phyloP scores from a whole-genome alignment of 23 red algal genomes.

The Pyropia haitanensis region DNA sequence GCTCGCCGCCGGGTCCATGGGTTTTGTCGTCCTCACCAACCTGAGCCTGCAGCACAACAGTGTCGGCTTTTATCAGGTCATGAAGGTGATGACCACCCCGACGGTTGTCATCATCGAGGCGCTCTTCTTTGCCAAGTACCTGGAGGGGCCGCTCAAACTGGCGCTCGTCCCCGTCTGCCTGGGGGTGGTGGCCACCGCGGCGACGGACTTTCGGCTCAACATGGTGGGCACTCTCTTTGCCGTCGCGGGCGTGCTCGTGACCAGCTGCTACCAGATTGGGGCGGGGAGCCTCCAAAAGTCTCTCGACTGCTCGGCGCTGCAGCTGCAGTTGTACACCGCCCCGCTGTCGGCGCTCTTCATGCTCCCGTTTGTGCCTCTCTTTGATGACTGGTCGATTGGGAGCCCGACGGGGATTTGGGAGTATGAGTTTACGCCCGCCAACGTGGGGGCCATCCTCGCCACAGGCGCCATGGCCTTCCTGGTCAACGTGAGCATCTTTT shows the following conservation, averaged over 20 bases:
- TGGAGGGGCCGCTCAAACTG: constrained; percentile 60
- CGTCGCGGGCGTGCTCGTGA: constrained; percentile 75
- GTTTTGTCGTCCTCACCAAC: constrained; percentile 96
- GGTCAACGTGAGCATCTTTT: constrained; percentile 89
- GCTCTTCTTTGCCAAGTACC: constrained; percentile 77
- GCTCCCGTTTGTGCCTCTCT: constrained; percentile 65
- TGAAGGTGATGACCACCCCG: constrained; percentile 98
- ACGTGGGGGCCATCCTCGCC: constrained; percentile 22
- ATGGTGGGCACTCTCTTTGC: constrained; percentile 65
- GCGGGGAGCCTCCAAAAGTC: constrained; percentile 84
- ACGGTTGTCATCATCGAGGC: constrained; percentile 87
- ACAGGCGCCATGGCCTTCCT: constrained; percentile 77
- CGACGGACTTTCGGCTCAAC: constrained; percentile 89
- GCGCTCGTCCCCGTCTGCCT: constrained; percentile 79
- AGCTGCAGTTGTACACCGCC: constrained; percentile 86
- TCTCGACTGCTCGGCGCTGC: constrained; percentile 64
- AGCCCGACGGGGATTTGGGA: constrained; percentile 62
- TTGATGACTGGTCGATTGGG: constrained; percentile 54
- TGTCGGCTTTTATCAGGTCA: constrained; percentile 93
- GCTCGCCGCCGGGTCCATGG: constrained; percentile 78
- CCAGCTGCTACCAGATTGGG: constrained; percentile 93
- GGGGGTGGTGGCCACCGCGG: constrained; percentile 72
- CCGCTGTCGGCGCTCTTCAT: constrained; percentile 84
- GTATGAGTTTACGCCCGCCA: constrained; percentile 51
- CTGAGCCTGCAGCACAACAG: constrained; percentile 88